Evolutionary conservation across 1,284 basidiomycete genomes (phyloP), one percentile per base, ranked within the genome.

Genomic region (Cystobasidium slooffiae): DNA sequence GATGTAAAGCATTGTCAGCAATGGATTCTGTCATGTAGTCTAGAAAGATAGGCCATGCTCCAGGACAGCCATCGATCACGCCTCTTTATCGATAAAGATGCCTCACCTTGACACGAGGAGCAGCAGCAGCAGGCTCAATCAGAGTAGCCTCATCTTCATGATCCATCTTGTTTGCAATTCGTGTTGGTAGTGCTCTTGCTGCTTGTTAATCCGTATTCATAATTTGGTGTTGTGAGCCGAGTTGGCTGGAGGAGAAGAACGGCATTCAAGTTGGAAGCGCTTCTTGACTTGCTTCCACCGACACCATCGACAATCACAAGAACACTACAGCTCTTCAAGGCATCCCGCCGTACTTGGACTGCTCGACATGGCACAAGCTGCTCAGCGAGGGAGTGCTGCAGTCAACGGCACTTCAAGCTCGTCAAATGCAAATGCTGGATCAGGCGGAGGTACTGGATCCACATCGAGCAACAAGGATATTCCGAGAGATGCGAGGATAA

Each of bases 401-500:
- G 18, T 46, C 41, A 55, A 52, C 18, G 46, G 64, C 14, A 22
- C 64, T 41, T 49, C 63, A 22, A 22, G 31, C 31, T 39, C 46
- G 6, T 49, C 64, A 37, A 55, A 41, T 41, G 31, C 31, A 39
- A 59, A 41, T 47, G 61, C 73, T 52, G 65, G 55, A 12, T 47
- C 66, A 59, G 55, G 41, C 16, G 16, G 63, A 65, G 53, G 62
- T 31, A 46, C 2, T 43, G 44, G 55, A 10, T n/a, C 41, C 8
- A 31, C 55, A 41, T 16, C 51, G 47, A 56, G 51, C 67, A 67
- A 62, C 46, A 62, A 59, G 53, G 70, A 75, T 73, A 78, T 77
- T 7, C 96, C 96, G 12, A 88, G 93, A 46, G 94, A 95, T 76
- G 95, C 94, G 10, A 88, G 95, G 41, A 88, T 95, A 41, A 94